Base-by-base conservation (phyloP, 371 early-diverging fungal genomes). In the Rhizopus sp. region DNA sequence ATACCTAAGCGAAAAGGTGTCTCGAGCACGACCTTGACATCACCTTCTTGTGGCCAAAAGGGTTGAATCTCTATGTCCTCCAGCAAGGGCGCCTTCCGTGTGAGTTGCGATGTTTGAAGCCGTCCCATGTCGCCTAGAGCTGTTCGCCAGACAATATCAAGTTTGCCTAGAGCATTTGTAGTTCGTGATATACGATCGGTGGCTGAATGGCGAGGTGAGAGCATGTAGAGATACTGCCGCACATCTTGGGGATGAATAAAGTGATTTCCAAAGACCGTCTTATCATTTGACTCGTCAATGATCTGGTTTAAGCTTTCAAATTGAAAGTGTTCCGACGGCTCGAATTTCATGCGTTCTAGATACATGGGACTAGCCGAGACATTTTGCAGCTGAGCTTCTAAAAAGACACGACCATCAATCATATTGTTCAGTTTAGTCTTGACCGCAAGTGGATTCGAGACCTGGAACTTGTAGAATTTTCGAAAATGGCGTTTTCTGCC, bases 381-480 rank as follows among this genome's bases (percentile, higher is more conserved):
- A 66, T 98, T 98, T 64, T 94, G 94, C 9, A 97, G 78, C 72
- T 96, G 95, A 13, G 93, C 93, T 69, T 98, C 98, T 50, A 97
- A 72, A 68, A 93, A 87, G 9, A 96, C 88, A 3, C 81, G 66
- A 4, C 89, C 94, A 59, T 90, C 91, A 8, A 68, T 53, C 50
- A 76, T 70, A 44, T 88, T 83, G 73, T 95, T 94, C 49, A 95
- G 88, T 56, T 96, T 96, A 10, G 98, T 98, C 74, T 95, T 97
- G 60, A 98, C 96, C 7, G 94, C 86, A 23, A 98, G 78, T 38
- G 98, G 98, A 73, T 97, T 98, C 31, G 94, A 71, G 7, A 95
- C 97, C 72, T 95, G 92, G 69, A 97, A 96, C 61, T 94, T 95
- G 85, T 92, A 97, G 62, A 93, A 92, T 66, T 93, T 93, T 42